A percentile compares a stretch with the other conserved stretches of the same genome.
Evolutionary conservation across 2,329 filamentous ascomycete species (phyloP).

Genomic region (Podosphaera leucotricha): DNA sequence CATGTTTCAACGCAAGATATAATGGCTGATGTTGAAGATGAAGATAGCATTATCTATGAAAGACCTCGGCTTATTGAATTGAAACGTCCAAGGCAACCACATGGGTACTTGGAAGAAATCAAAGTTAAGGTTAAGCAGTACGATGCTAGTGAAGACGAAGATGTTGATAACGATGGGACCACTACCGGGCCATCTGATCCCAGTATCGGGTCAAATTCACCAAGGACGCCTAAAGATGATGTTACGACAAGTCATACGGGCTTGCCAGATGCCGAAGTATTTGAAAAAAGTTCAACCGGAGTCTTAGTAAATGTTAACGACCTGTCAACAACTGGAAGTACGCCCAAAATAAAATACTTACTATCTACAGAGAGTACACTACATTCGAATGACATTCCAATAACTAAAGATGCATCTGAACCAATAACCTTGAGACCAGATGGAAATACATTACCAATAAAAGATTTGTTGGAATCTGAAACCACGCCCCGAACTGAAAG

Average conservation of each 20-base stretch:
- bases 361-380: neutral
- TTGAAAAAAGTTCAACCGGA: neutral
- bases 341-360: slow-evolving; percentile 12
- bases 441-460: neutral
- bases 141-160: slow-evolving; percentile 26
- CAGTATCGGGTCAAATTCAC: slow-evolving; percentile 42
- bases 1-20: slow-evolving; percentile 21
- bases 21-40: slow-evolving; percentile 19
- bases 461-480: neutral
- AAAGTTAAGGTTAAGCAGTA: slow-evolving; percentile 49
- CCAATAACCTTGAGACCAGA: no score
- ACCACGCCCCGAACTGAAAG: neutral
- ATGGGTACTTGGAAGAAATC: slow-evolving; percentile 45
- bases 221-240: slow-evolving; percentile 26
- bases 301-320: neutral
- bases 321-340: slow-evolving; percentile 5
- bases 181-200: slow-evolving; percentile 56
- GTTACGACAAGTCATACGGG: neutral
- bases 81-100: slow-evolving; percentile 38
- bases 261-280: neutral
- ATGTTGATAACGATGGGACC: slow-evolving; percentile 32
- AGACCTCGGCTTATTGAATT: slow-evolving; percentile 62
- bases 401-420: neutral
- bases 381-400: neutral
- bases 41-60: slow-evolving; percentile 31